Conservation (phyloP, 768 basidiomycete genomes). For the Termitomyces sp. region DNA sequence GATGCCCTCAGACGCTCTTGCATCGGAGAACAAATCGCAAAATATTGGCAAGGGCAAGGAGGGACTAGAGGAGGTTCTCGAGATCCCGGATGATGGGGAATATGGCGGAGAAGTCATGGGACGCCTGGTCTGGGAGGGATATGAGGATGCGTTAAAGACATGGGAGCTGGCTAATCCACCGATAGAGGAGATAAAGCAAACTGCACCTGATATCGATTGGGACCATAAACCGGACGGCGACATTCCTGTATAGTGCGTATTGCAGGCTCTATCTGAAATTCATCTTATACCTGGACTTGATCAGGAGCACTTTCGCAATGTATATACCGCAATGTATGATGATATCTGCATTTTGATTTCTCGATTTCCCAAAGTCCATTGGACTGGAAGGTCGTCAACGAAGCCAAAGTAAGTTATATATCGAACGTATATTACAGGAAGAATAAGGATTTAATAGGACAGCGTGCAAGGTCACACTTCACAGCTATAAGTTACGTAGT, state of each 20-base stretch:
- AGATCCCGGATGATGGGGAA: slow-evolving; percentile 61
- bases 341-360: not conserved
- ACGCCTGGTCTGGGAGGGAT: slow-evolving; percentile 72
- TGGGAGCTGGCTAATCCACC: slow-evolving; percentile 53
- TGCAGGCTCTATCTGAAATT: not conserved
- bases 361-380: not conserved
- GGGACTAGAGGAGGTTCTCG: slow-evolving; percentile 28
- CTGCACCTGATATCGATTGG: slow-evolving; percentile 13
- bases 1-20: slow-evolving; percentile 8
- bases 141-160: slow-evolving; percentile 59
- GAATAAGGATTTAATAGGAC: not conserved
- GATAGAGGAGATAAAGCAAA: slow-evolving; percentile 4
- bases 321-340: slow-evolving; percentile 1
- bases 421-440: not conserved
- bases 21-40: slow-evolving; percentile 19
- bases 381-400: not conserved
- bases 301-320: not conserved
- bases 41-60: slow-evolving; percentile 23
- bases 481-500: not conserved
- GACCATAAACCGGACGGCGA: slow-evolving; percentile 1
- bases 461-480: not conserved
- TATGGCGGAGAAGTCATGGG: slow-evolving; percentile 69
- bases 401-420: not conserved
- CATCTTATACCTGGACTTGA: not conserved
- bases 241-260: slow-evolving; percentile 6